Conservation (phyloP, 768 basidiomycete genomes). For the Tephrocybe rancida region DNA sequence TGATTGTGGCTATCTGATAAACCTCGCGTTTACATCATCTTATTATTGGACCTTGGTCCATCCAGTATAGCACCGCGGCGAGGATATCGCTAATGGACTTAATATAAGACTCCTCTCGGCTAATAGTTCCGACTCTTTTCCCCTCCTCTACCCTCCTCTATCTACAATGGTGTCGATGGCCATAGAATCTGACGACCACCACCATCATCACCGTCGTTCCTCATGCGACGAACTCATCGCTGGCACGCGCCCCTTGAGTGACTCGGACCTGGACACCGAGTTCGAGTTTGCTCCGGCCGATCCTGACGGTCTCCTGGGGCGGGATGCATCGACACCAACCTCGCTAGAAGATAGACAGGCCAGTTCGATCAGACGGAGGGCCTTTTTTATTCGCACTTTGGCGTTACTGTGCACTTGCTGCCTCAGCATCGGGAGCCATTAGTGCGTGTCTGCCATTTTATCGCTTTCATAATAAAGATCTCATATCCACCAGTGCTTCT, state of each 20-base stretch:
- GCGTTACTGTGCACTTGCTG: conserved; percentile 75
- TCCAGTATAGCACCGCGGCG: not conserved
- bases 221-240: conserved; percentile 30
- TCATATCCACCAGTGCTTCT: conserved; percentile 47
- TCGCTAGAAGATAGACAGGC: conserved; percentile 1
- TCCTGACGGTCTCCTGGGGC: conserved; percentile 23
- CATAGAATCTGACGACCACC: not conserved
- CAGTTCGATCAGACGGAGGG: conserved; percentile 23
- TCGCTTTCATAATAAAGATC: not conserved
- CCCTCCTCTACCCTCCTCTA: not conserved
- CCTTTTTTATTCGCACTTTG: conserved; percentile 54
- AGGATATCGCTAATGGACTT: not conserved
- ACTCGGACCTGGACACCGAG: conserved; percentile 19
- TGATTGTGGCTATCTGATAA: conserved; percentile 9
- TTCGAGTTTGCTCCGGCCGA: conserved; percentile 19
- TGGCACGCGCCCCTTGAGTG: conserved; percentile 7
- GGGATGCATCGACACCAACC: not conserved
- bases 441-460: conserved; percentile 43
- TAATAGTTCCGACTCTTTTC: not conserved
- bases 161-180: not conserved
- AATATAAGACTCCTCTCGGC: conserved; percentile 1
- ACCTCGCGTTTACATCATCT: not conserved
- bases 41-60: not conserved
- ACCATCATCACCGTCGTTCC: conserved; percentile 27
- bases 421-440: conserved; percentile 77